Percentiles rank a stretch among this genome's conserved stretches.
phyloP scores from a whole-genome alignment of 1,284 basidiomycete genomes.

The Retiboletus flavoniger region DNA sequence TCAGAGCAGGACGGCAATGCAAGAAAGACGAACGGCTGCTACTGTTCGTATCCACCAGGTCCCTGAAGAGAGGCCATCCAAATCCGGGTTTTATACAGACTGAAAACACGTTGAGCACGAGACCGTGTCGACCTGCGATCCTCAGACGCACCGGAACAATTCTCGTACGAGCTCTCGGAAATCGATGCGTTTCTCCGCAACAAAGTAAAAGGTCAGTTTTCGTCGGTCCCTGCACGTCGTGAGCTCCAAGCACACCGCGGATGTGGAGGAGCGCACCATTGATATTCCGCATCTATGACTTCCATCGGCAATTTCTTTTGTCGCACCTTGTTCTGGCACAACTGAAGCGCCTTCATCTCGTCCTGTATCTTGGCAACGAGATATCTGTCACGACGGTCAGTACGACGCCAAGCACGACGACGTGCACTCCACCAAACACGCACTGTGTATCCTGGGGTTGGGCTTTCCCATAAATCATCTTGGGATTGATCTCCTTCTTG shows the following conservation, averaged over 20 bases:
- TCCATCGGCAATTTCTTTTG: slow-evolving; percentile 97
- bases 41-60: slow-evolving; percentile 40
- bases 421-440: slow-evolving; percentile 32
- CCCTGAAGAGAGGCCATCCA: slow-evolving; percentile 69
- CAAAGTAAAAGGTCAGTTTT: slow-evolving; percentile 97
- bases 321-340: slow-evolving; percentile 88
- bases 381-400: slow-evolving; percentile 44
- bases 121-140: background rate
- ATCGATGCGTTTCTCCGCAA: slow-evolving; percentile 94
- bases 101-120: slow-evolving; percentile 24
- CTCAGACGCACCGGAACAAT: slow-evolving; percentile 69
- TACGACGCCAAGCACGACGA: background rate
- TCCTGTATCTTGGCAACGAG: slow-evolving; percentile 83
- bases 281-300: slow-evolving; percentile 96
- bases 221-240: slow-evolving; percentile 76
- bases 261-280: slow-evolving; percentile 67
- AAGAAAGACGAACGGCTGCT: slow-evolving; percentile 5
- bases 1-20: background rate
- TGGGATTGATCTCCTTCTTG: slow-evolving; percentile 92
- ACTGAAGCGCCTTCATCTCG: slow-evolving; percentile 87
- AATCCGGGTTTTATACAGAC: slow-evolving; percentile 73
- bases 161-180: slow-evolving; percentile 95
- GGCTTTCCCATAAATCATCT: slow-evolving; percentile 96
- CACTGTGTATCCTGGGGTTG: slow-evolving; percentile 81
- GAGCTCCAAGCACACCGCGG: background rate